phyloP scores from a whole-genome alignment of 2,329 filamentous ascomycete species.

The Cordyceps cicadae region DNA sequence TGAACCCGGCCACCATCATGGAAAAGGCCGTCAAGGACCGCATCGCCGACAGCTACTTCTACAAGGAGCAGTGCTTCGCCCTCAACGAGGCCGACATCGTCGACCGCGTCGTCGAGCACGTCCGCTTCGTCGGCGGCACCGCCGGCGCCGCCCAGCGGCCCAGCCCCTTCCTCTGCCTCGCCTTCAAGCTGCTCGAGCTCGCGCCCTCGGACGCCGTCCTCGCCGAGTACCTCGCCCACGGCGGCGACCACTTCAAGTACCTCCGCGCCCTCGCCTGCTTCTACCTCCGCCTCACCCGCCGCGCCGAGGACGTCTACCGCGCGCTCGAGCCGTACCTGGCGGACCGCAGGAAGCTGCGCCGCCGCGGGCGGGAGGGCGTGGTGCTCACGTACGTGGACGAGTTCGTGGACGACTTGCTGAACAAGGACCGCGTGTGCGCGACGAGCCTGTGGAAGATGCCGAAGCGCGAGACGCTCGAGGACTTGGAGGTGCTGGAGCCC shows the following conservation, averaged over 20 bases:
- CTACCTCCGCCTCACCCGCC: constrained; percentile 83
- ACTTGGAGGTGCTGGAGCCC: constrained; percentile 79
- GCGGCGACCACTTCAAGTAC: constrained; percentile 75
- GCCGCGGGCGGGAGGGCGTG: constrained; percentile 66
- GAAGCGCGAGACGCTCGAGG: constrained; percentile 72
- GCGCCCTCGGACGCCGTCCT: constrained; percentile 72
- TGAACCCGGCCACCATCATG: constrained; percentile 92
- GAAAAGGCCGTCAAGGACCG: constrained; percentile 93
- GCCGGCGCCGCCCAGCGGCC: constrained; percentile 79
- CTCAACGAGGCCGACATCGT: constrained; percentile 78
- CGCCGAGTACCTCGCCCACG: constrained; percentile 67
- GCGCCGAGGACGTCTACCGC: constrained; percentile 70
- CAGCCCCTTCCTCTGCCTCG: constrained; percentile 85
- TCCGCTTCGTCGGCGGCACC: constrained; percentile 80
- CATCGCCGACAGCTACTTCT: constrained; percentile 92
- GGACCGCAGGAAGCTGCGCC: constrained; percentile 75
- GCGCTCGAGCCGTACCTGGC: constrained; percentile 74
- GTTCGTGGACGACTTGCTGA: constrained; percentile 86
- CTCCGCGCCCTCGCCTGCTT: constrained; percentile 83
- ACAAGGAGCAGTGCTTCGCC: constrained; percentile 97
- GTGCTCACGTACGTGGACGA: constrained; percentile 76
- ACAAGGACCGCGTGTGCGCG: constrained; percentile 81
- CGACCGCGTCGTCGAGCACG: constrained; percentile 76
- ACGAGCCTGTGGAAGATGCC: constrained; percentile 92
- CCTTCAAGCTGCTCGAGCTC: constrained; percentile 89